A percentile compares a stretch with the other conserved stretches of the same genome.
Conservation (phyloP, 306 rosid genomes). For the Morella rubra region DNA sequence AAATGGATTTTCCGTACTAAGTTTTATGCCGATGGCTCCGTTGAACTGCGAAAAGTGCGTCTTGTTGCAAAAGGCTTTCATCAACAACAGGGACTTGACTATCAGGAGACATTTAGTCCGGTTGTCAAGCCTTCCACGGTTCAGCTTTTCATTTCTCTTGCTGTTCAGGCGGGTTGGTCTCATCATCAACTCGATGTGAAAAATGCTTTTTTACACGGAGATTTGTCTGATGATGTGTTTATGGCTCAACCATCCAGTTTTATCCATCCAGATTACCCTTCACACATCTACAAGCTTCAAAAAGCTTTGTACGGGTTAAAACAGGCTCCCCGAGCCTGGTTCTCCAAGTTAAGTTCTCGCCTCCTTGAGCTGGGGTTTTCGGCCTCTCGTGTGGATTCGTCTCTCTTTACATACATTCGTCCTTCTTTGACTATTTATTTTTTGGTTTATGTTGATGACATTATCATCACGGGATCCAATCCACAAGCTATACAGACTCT, state of each 20-base stretch:
- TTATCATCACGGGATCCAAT: not conserved
- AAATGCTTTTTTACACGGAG: too few species aligned
- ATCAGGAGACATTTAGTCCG: not conserved
- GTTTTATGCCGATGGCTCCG: not conserved
- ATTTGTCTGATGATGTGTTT: too few species aligned
- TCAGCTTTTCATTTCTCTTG: not conserved
- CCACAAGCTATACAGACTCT: not conserved
- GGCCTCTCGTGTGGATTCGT: not conserved
- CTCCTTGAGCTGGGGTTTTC: not conserved
- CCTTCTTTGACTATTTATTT: too few species aligned
- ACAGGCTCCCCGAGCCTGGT: not conserved
- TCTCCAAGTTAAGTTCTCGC: not conserved
- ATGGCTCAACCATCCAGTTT: not conserved
- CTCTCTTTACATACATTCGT: not conserved
- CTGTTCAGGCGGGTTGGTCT: too few species aligned
- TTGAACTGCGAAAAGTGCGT: not conserved
- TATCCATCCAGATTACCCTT: not conserved
- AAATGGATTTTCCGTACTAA: not conserved
- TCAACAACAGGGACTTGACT: not conserved
- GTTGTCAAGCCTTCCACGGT: not conserved
- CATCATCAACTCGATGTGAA: too few species aligned
- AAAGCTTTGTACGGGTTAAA: not conserved
- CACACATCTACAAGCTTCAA: not conserved
- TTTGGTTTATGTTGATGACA: conserved; percentile 6
- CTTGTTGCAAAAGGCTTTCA: not conserved